These are phyloP conservation scores for Metarhizium rileyi DNA, from an alignment of 2,329 filamentous ascomycete genomes.

Conservation along the genomic window DNA sequence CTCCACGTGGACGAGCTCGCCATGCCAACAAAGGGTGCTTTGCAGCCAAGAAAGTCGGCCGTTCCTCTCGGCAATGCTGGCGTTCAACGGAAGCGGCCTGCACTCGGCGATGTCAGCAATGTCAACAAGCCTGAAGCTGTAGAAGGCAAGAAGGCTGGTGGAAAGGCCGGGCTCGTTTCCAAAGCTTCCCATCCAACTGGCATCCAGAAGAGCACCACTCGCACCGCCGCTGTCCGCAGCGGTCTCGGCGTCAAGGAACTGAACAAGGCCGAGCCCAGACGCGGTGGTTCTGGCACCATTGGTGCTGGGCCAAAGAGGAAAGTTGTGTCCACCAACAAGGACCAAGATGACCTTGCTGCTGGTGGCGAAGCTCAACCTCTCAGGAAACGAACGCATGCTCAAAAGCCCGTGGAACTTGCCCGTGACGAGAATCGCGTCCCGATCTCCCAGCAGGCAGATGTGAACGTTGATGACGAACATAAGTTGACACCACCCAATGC, in stretches of 20 bases:
- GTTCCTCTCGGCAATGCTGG: slow-evolving; percentile 38
- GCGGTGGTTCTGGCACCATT: slow-evolving; percentile 56
- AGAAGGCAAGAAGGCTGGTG: slow-evolving; percentile 64
- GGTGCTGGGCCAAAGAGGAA: slow-evolving; percentile 63
- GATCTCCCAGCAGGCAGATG: slow-evolving; percentile 19
- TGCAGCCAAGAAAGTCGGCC: slow-evolving; percentile 61
- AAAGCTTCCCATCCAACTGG: slow-evolving; percentile 77
- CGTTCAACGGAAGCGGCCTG: slow-evolving; percentile 61
- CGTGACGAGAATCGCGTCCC: slow-evolving; percentile 39
- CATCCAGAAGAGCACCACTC: slow-evolving; percentile 59
- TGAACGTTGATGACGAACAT: slow-evolving; percentile 8
- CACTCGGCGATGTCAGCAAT: slow-evolving; percentile 92
- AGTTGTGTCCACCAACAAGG: slow-evolving; percentile 40
- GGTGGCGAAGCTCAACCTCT: slow-evolving; percentile 63
- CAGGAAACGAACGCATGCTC: slow-evolving; percentile 52
- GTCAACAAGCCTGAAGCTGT: slow-evolving; percentile 66
- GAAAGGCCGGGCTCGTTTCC: slow-evolving; percentile 61
- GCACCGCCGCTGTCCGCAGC: slow-evolving; percentile 46
- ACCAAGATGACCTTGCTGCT: slow-evolving; percentile 42
- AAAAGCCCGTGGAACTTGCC: slow-evolving; percentile 11
- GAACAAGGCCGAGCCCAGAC: slow-evolving; percentile 64
- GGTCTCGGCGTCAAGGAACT: slow-evolving; percentile 56
- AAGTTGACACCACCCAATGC: background rate
- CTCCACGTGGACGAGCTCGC: slow-evolving; percentile 53
- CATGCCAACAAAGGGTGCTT: slow-evolving; percentile 48